Conservation (phyloP, 352 stramenopile species). For the Phytophthora crassamura region DNA sequence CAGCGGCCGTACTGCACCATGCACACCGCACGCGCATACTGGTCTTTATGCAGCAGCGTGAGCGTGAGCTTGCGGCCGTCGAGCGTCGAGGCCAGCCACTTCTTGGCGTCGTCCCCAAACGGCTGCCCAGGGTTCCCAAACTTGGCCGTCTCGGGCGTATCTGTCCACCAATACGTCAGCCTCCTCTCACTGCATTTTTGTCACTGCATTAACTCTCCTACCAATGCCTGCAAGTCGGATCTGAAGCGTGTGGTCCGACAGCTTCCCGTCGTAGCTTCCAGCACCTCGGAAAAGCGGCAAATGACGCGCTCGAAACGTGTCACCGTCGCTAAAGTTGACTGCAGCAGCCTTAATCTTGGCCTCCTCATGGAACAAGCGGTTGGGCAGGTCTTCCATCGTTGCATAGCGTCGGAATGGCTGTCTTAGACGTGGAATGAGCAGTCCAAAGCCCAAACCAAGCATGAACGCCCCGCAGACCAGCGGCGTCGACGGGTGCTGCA, state of each 20-base stretch:
- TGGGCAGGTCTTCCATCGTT: slow-evolving; percentile 85
- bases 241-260: slow-evolving; percentile 84
- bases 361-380: slow-evolving; percentile 72
- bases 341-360: slow-evolving; percentile 53
- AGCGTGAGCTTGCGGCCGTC: slow-evolving; percentile 65
- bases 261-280: slow-evolving; percentile 58
- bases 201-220: slow-evolving; percentile 12
- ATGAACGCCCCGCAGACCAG: slow-evolving; percentile 61
- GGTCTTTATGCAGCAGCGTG: slow-evolving; percentile 84
- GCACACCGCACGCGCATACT: slow-evolving; percentile 85
- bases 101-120: slow-evolving; percentile 83
- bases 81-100: slow-evolving; percentile 62
- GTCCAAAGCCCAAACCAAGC: slow-evolving; percentile 57
- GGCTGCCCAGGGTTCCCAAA: slow-evolving; percentile 81
- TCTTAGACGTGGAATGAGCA: slow-evolving; percentile 61
- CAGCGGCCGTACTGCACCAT: slow-evolving; percentile 82
- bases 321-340: slow-evolving; percentile 78
- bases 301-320: slow-evolving; percentile 85
- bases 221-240: slow-evolving; percentile 84
- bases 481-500: slow-evolving; percentile 44
- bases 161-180: slow-evolving; percentile 23
- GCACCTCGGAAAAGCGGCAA: slow-evolving; percentile 54
- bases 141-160: slow-evolving; percentile 88
- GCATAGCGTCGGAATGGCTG: slow-evolving; percentile 74
- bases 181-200: not conserved